These are phyloP conservation scores for Halophytophthora batemanensis DNA, from an alignment of 352 stramenopile genomes.

Conservation along the genomic window DNA sequence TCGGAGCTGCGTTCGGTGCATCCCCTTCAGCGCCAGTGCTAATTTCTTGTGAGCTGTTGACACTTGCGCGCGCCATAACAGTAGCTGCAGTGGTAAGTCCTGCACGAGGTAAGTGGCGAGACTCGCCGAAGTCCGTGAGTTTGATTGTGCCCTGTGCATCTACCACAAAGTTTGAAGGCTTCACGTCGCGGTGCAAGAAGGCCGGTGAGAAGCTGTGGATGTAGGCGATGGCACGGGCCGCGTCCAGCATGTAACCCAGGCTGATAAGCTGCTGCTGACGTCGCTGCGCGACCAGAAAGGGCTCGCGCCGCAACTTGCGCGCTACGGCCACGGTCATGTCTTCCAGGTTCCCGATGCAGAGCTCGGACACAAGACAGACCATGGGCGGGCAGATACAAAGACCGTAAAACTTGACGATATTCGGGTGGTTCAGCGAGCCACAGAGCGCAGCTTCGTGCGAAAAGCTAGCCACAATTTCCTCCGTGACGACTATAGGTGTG, in stretches of 20 bases:
- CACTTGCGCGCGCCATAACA: slow-evolving; percentile 1
- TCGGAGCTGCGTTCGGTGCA: slow-evolving; percentile 7
- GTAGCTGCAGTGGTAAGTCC: slow-evolving; percentile 1
- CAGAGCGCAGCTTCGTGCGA: slow-evolving; percentile 41
- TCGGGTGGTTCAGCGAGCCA: slow-evolving; percentile 32
- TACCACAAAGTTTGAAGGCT: slow-evolving; percentile 43
- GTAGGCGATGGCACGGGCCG: slow-evolving; percentile 42
- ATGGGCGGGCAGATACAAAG: slow-evolving; percentile 39
- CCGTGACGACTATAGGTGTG: slow-evolving; percentile 25
- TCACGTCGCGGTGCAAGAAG: slow-evolving; percentile 45
- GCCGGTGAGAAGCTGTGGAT: slow-evolving; percentile 46
- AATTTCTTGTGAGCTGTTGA: slow-evolving; percentile 12
- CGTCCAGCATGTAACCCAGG: slow-evolving; percentile 44
- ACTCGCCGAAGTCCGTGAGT: slow-evolving; percentile 39
- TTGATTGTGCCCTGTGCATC: slow-evolving; percentile 34
- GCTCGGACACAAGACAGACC: slow-evolving; percentile 42
- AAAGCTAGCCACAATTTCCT: slow-evolving; percentile 33
- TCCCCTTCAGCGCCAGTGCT: background rate
- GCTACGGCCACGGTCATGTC: slow-evolving; percentile 9
- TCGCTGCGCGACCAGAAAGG: slow-evolving; percentile 8
- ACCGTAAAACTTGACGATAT: slow-evolving; percentile 41
- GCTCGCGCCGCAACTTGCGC: slow-evolving; percentile 13
- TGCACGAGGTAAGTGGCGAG: slow-evolving; percentile 16
- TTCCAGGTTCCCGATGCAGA: slow-evolving; percentile 28
- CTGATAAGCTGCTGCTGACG: slow-evolving; percentile 34